These are phyloP conservation scores for Pseudonitzschia pungens DNA, from an alignment of 108 stramenopile species.

Conservation along the genomic window DNA sequence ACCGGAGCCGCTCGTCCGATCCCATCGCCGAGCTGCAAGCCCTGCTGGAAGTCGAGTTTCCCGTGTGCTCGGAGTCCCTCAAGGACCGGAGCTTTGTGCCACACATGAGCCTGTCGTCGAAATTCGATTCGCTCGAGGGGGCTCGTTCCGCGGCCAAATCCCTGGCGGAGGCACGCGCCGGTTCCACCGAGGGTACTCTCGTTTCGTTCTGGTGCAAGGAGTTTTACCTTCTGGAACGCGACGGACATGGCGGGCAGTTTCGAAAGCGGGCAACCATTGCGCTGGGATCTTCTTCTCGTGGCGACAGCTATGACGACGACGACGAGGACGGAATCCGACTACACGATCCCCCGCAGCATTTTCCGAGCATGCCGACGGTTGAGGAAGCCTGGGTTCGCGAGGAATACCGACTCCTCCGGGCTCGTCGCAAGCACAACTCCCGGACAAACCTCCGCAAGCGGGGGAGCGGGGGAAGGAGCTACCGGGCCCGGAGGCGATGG, in stretches of 20 bases:
- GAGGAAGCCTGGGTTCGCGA: background rate
- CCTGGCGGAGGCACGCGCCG: constrained; percentile 17
- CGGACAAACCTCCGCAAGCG: background rate
- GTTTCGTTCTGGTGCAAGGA: constrained; percentile 36
- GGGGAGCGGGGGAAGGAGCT: background rate
- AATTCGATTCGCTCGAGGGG: constrained; percentile 40
- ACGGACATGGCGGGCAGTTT: constrained; percentile 61
- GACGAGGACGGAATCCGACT: background rate
- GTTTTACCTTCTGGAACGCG: constrained; percentile 48
- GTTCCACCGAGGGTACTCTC: background rate
- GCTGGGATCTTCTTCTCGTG: background rate
- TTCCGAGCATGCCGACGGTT: background rate
- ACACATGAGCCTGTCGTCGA: constrained; percentile 55
- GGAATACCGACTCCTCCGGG: background rate
- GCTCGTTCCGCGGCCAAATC: constrained; percentile 38
- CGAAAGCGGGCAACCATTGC: constrained; percentile 26
- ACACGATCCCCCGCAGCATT: background rate
- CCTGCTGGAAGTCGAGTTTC: constrained; percentile 46
- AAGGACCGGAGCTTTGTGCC: constrained; percentile 46
- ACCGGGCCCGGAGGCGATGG: background rate
- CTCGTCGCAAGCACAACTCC: background rate
- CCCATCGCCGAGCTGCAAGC: constrained; percentile 32
- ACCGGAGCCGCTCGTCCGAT: background rate
- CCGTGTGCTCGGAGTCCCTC: constrained; percentile 47
- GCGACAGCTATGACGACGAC: too few species aligned